Conservation (phyloP, 805 yeast genomes). For the Diddensiella caesifluorescens region DNA sequence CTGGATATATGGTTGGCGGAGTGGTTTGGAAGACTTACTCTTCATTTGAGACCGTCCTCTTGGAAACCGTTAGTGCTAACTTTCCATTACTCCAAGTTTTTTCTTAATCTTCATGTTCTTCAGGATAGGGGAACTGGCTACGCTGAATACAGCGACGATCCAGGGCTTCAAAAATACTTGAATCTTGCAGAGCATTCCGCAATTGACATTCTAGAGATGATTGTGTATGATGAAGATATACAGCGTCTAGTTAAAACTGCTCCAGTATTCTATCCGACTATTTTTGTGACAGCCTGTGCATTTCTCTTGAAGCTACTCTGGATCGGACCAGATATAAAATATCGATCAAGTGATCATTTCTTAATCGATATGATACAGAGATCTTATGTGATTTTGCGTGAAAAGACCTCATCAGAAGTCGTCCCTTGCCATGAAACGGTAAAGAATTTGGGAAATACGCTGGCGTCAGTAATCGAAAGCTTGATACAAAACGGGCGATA, state of each 20-base stretch:
- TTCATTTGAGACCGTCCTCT: constrained; percentile 18
- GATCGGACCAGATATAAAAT: constrained; percentile 8
- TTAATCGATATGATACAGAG: constrained; percentile 7
- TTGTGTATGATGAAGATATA: constrained; percentile 19
- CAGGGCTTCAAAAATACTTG: constrained; percentile 9
- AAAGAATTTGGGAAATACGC: constrained; percentile 15
- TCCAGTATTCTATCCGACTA: constrained; percentile 24
- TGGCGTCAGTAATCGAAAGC: constrained; percentile 9
- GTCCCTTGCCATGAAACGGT: constrained; percentile 19
- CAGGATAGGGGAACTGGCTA: constrained; percentile 6
- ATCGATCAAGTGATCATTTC: constrained; percentile 8
- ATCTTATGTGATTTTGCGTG: constrained; percentile 10
- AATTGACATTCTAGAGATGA: constrained; percentile 19
- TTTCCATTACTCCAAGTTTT: constrained; percentile 22
- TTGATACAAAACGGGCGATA: constrained; percentile 1
- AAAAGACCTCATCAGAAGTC: constrained; percentile 8
- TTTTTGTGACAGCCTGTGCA: constrained; percentile 24
- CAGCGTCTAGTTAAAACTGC: constrained; percentile 20
- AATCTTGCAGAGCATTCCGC: constrained; percentile 23
- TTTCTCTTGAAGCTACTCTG: constrained; percentile 20
- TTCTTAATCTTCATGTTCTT: constrained; percentile 18
- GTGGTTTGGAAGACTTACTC: constrained; percentile 21
- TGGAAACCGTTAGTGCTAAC: constrained; percentile 23
- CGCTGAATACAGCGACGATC: constrained; percentile 5
- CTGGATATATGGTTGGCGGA: constrained; percentile 22